Evolutionary conservation across 2,329 filamentous ascomycete species (phyloP).

Genomic region (Monosporascus sp.): DNA sequence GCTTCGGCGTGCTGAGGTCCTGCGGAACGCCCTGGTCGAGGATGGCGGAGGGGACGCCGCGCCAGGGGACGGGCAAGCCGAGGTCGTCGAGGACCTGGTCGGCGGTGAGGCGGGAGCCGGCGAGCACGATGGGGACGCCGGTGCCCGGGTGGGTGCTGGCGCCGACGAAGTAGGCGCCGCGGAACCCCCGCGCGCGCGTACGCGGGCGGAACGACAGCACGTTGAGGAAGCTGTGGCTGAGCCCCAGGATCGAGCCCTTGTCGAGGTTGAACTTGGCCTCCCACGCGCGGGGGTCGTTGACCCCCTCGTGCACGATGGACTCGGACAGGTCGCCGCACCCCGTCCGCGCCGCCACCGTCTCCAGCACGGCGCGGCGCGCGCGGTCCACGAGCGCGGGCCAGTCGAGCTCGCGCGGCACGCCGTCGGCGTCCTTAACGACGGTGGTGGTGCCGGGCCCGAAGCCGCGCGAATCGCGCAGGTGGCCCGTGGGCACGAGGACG

Average conservation of each 20-base stretch:
- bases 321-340: constrained; percentile 43
- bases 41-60: constrained; percentile 10
- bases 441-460: constrained; percentile 6
- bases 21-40: constrained; percentile 17
- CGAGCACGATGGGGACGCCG: constrained; percentile 68
- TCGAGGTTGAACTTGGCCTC: constrained; percentile 66
- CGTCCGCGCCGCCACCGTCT: constrained; percentile 56
- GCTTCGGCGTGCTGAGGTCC: constrained; percentile 5
- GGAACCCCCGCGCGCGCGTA: constrained; percentile 46
- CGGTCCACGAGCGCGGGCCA: constrained; percentile 56
- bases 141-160: constrained; percentile 73
- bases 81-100: constrained; percentile 38
- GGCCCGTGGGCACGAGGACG: constrained; percentile 67
- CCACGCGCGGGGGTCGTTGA: constrained; percentile 65
- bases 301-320: constrained; percentile 53
- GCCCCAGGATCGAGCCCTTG: constrained; percentile 66
- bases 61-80: constrained; percentile 25
- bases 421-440: constrained; percentile 23
- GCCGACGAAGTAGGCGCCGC: constrained; percentile 64
- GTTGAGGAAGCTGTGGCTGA: constrained; percentile 70
- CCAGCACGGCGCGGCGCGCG: constrained; percentile 56
- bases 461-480: constrained; percentile 48
- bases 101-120: constrained; percentile 57
- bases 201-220: constrained; percentile 61
- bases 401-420: constrained; percentile 41